These are phyloP conservation scores for Pseudotulostoma volvatum DNA, from an alignment of 495 filamentous ascomycete species.

Conservation along the genomic window DNA sequence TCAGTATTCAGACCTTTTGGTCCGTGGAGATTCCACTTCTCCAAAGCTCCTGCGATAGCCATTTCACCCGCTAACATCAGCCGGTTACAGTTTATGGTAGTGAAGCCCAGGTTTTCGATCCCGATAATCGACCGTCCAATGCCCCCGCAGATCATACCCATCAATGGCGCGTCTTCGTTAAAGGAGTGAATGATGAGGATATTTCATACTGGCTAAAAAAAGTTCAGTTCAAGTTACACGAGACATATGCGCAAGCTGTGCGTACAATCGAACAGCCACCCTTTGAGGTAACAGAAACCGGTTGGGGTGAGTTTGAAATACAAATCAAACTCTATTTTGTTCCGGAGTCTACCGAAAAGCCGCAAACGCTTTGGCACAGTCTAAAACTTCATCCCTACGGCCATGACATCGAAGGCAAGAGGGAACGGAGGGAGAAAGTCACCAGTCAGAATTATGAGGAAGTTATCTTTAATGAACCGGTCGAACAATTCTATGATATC, in stretches of 20 bases:
- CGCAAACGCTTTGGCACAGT: slow-evolving; percentile 78
- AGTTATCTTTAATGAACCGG: slow-evolving; percentile 89
- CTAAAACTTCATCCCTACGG: slow-evolving; percentile 86
- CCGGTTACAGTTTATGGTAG: slow-evolving; percentile 62
- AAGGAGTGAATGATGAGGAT: slow-evolving; percentile 67
- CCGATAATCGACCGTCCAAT: slow-evolving; percentile 43
- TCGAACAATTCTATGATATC: slow-evolving; percentile 71
- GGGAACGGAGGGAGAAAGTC: slow-evolving; percentile 47
- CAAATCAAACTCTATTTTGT: slow-evolving; percentile 85
- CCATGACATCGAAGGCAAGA: slow-evolving; percentile 56
- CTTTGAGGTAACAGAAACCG: slow-evolving; percentile 79
- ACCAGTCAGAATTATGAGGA: slow-evolving; percentile 71
- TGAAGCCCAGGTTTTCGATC: slow-evolving; percentile 59
- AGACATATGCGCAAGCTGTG: slow-evolving; percentile 77
- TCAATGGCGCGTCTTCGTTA: slow-evolving; percentile 85
- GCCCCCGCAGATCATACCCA: slow-evolving; percentile 71
- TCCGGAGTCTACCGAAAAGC: slow-evolving; percentile 71
- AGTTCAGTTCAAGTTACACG: slow-evolving; percentile 94
- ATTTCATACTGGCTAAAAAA: slow-evolving; percentile 92
- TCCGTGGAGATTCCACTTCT: slow-evolving; percentile 12
- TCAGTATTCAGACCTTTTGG: slow-evolving; percentile 62
- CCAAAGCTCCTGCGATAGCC: not conserved
- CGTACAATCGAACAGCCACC: slow-evolving; percentile 62
- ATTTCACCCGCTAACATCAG: not conserved
- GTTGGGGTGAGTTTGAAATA: slow-evolving; percentile 97